Evolutionary conservation across 108 stramenopile species (phyloP).

Genomic region (Nitzschia palea): DNA sequence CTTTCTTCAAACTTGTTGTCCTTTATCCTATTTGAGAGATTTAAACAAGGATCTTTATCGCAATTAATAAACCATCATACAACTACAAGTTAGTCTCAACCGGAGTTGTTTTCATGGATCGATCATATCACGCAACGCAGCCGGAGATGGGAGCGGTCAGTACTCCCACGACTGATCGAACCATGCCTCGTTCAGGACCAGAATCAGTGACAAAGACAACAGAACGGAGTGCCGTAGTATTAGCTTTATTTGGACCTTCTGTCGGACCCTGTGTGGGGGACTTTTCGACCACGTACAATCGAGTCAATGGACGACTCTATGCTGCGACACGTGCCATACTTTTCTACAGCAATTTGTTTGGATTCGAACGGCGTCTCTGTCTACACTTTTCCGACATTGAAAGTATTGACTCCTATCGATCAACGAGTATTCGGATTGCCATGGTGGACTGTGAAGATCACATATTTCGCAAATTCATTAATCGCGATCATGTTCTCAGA

Average conservation of each 20-base stretch:
- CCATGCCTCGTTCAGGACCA: not conserved
- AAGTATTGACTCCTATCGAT: conserved; percentile 39
- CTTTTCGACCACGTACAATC: conserved; percentile 57
- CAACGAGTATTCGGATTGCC: conserved; percentile 50
- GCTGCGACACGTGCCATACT: conserved; percentile 53
- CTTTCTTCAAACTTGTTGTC: too few relatives aligned
- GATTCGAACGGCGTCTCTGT: conserved; percentile 65
- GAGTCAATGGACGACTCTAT: conserved; percentile 64
- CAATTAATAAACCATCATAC: too few relatives aligned
- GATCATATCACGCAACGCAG: conserved; percentile 2
- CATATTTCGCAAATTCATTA: conserved; percentile 47
- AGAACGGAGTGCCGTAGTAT: conserved; percentile 42
- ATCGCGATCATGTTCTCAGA: conserved; percentile 47
- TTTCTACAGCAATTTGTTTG: conserved; percentile 72
- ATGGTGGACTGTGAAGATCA: conserved; percentile 54
- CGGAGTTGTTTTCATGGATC: not conserved
- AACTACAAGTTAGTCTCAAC: too few relatives aligned
- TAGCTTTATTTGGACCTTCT: conserved; percentile 47
- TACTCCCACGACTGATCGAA: not conserved
- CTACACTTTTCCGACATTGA: conserved; percentile 42
- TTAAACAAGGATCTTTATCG: too few relatives aligned
- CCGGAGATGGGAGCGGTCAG: not conserved
- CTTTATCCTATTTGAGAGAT: too few relatives aligned
- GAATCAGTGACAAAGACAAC: not conserved
- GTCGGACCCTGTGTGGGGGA: conserved; percentile 50